Evolutionary conservation across 192 early-diverging fungal species (phyloP).

Genomic region (Entomortierella parvispora): DNA sequence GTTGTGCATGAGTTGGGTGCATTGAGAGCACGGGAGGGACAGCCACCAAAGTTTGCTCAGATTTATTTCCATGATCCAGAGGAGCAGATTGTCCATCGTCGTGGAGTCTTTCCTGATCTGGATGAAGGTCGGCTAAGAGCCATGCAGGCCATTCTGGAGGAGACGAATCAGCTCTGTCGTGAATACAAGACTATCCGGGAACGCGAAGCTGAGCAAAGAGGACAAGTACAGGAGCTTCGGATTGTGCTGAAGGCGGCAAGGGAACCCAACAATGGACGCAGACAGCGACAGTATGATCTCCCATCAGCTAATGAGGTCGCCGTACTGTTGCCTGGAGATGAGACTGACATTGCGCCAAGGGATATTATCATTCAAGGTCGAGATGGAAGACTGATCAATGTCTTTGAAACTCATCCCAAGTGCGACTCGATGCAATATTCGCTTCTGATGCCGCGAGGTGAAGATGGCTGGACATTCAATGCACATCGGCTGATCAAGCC

Average conservation of each 20-base stretch:
- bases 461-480: constrained; percentile 23
- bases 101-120: not conserved
- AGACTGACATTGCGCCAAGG: not conserved
- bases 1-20: constrained; percentile 6
- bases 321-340: constrained; percentile 14
- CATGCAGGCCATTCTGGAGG: constrained; percentile 1
- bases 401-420: constrained; percentile 16
- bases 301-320: constrained; percentile 9
- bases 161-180: not conserved
- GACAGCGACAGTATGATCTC: too few species aligned
- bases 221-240: too few species aligned
- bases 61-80: constrained; percentile 18
- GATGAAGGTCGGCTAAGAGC: too few species aligned
- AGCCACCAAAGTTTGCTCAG: constrained; percentile 2
- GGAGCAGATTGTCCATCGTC: not conserved
- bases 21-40: not conserved
- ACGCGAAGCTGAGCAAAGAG: not conserved
- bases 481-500: not conserved
- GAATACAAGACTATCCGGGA: not conserved
- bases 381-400: constrained; percentile 1
- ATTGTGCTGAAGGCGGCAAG: too few species aligned
- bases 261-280: too few species aligned
- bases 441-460: constrained; percentile 20
- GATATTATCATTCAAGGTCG: constrained; percentile 28
- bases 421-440: constrained; percentile 25